Conservation (phyloP, 176 grass and related monocot genomes). For the Aegilops umbellulata region DNA sequence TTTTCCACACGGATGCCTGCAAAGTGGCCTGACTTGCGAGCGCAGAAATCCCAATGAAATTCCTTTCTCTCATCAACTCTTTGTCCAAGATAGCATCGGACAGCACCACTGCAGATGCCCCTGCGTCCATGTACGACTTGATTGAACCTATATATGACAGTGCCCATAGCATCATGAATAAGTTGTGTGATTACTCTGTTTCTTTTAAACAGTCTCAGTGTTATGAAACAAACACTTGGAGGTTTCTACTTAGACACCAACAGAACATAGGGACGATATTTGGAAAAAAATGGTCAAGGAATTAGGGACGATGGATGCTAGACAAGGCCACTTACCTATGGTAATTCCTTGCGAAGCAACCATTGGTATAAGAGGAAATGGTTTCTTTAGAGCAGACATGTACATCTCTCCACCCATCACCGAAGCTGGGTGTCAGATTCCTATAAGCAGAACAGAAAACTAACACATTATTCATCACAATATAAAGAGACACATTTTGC, state of each 20-base stretch:
- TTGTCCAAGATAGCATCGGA: constrained; percentile 89
- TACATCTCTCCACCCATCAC: too few species aligned
- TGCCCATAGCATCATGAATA: not conserved
- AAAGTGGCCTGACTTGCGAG: constrained; percentile 54
- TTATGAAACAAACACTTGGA: not conserved
- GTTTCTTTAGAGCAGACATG: too few species aligned
- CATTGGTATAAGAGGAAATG: too few species aligned
- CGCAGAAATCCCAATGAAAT: constrained; percentile 49
- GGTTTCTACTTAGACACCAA: not conserved
- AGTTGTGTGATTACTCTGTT: not conserved
- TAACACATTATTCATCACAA: too few species aligned
- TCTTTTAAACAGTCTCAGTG: not conserved
- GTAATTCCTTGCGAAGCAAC: too few species aligned
- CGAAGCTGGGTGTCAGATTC: too few species aligned
- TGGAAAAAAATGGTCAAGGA: not conserved
- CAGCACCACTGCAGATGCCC: constrained; percentile 72
- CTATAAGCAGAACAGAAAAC: too few species aligned
- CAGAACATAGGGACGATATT: not conserved
- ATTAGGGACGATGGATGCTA: too few species aligned
- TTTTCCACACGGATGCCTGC: constrained; percentile 35
- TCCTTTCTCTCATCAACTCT: constrained; percentile 48
- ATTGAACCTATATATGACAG: constrained; percentile 48
- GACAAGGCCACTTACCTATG: too few species aligned
- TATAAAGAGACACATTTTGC: too few species aligned
- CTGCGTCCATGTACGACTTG: constrained; percentile 54